Base-by-base conservation (phyloP, 805 yeast species). In the Lipomyces anomalus region DNA sequence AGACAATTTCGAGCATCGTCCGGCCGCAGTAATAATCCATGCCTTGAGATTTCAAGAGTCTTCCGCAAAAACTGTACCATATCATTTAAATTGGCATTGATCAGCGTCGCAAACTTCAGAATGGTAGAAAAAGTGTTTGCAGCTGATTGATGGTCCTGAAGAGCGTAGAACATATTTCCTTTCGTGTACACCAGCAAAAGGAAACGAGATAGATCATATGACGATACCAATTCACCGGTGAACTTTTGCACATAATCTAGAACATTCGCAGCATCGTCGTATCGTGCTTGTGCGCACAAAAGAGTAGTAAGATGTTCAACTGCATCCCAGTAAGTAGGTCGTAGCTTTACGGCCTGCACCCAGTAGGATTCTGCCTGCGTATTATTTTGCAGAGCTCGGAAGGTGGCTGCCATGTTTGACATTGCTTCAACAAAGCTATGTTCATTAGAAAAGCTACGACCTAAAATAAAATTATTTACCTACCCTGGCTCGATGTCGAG, bases 281-380 rank as follows among this genome's bases (percentile, higher is more conserved):
- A 47, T 16, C 59, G 45, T 6, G 34, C 37, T 32, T 53, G 57
- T 1, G 48, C 22, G 22, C 54, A 42, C 7, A 52, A 39, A 3
- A 57, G 44, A 4, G 56, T 40, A 24, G 57, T 48, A 22, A 59
- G 28, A 22, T 59, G 63, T 7, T 59, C 62, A 6, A 60, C 55
- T 1, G 62, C 60, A 35, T 58, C 62, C 53, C 55, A 56, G 42
- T 57, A 58, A n/a, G 47, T 35, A 7, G 62, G 62, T 2, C 53
- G 45, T 3, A 52, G 38, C 6, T 32, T 38, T 4, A 58, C 42
- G 1, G 58, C 56, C 21, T 46, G 43, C 9, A 42, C 22, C 62
- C 59, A 57, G 47, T 53, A 56, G 4, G 46, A 40, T n/a, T 57
- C 59, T 2, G 61, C 60, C 9, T 57, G 56, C 9, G 44, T 30